Conservation (phyloP, 495 filamentous ascomycete species). For the Penicillium malachiteum region DNA sequence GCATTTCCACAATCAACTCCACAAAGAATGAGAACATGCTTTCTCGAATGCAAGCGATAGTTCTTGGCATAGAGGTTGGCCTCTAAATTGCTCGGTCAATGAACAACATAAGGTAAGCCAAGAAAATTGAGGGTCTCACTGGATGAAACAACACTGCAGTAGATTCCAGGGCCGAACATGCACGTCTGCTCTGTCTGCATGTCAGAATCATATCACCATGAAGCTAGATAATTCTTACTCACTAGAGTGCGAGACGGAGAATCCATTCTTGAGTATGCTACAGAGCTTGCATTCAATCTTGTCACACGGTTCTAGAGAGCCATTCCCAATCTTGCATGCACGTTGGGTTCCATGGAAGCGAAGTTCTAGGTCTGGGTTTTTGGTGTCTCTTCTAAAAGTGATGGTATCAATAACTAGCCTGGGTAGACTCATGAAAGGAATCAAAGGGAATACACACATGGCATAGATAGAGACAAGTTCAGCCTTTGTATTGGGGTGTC, state of each 20-base stretch:
- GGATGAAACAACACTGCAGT: neutral
- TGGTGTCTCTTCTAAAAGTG: neutral
- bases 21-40: neutral
- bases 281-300: neutral
- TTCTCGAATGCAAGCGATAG: neutral
- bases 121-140: neutral
- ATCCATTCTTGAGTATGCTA: neutral
- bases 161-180: neutral
- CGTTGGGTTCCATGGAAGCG: constrained; percentile 1
- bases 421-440: neutral
- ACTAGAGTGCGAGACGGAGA: neutral
- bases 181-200: neutral
- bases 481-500: neutral
- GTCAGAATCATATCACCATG: neutral
- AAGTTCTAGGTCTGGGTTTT: neutral
- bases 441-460: neutral
- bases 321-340: neutral
- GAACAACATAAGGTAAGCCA: neutral
- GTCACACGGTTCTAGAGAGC: neutral
- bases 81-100: neutral
- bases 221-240: neutral
- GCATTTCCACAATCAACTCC: neutral
- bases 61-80: neutral
- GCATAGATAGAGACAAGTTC: neutral
- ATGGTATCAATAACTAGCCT: neutral